Evolutionary conservation across 306 rosid genomes (phyloP).

Genomic region (Purshia tridentata): DNA sequence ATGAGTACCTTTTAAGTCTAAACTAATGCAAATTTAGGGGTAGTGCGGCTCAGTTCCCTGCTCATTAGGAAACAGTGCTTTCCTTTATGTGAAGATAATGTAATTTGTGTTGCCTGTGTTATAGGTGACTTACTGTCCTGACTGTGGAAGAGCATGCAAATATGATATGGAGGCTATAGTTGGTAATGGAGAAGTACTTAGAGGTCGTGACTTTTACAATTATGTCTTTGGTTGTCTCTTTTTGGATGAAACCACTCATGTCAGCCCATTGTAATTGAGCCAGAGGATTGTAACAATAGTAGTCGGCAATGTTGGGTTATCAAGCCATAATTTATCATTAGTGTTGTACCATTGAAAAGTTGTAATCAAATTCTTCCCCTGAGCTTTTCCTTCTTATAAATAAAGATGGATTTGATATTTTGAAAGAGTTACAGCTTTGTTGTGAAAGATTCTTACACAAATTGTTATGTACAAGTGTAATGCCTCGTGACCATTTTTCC

Average conservation of each 20-base stretch:
- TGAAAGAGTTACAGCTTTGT: not conserved
- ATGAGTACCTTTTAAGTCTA: not conserved
- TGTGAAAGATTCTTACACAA: not conserved
- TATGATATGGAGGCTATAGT: slow-evolving; percentile 60
- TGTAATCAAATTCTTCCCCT: not conserved
- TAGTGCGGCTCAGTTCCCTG: too few species aligned
- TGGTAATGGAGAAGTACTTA: slow-evolving; percentile 52
- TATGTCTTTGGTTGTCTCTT: slow-evolving; percentile 80
- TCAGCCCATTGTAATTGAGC: slow-evolving; percentile 50
- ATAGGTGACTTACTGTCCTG: slow-evolving; percentile 97
- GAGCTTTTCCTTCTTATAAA: not conserved
- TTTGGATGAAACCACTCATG: slow-evolving; percentile 66
- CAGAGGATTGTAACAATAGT: too few species aligned
- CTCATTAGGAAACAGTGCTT: not conserved
- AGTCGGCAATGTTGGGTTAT: not conserved
- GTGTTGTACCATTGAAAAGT: not conserved
- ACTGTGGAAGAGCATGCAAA: slow-evolving; percentile 87
- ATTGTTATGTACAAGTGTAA: not conserved
- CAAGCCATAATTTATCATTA: not conserved
- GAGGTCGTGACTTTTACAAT: slow-evolving; percentile 64
- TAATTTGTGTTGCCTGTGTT: slow-evolving; percentile 12
- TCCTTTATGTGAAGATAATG: not conserved
- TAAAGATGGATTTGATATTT: not conserved
- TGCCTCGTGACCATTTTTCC: not conserved
- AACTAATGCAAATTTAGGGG: not conserved